A percentile compares a stretch with the other conserved stretches of the same genome.
These are phyloP conservation scores for Amphibolis antarctica DNA, from an alignment of 106 monocot species.

Conservation along the genomic window DNA sequence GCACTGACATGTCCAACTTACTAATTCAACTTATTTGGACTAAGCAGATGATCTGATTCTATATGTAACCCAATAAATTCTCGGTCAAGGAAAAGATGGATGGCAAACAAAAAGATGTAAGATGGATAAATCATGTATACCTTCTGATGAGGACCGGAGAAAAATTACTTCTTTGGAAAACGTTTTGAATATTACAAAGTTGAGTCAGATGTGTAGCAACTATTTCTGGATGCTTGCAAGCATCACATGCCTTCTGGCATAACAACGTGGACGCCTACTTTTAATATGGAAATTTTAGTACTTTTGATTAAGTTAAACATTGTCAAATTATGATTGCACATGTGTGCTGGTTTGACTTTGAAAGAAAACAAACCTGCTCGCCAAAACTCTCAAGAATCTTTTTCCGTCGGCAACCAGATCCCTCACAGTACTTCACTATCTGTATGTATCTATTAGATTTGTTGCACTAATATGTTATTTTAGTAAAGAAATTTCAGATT, in stretches of 20 bases:
- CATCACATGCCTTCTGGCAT: conserved; percentile 76
- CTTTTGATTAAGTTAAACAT: background rate
- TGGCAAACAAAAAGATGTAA: no score
- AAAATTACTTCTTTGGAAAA: conserved; percentile 25
- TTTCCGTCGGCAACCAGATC: conserved; percentile 67
- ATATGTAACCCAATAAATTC: no score
- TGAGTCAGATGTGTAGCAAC: conserved; percentile 37
- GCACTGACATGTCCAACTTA: no score
- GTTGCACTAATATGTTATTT: background rate
- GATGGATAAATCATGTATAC: conserved; percentile 11
- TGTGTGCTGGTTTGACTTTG: background rate
- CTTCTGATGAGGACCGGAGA: conserved; percentile 45
- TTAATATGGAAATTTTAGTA: background rate
- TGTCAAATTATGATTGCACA: background rate
- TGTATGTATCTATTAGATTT: conserved; percentile 14
- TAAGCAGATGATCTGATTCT: no score
- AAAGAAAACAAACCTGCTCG: conserved; percentile 41
- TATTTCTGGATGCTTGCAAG: conserved; percentile 58
- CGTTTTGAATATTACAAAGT: conserved; percentile 25
- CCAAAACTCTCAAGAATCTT: conserved; percentile 81
- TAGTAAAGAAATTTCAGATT: background rate
- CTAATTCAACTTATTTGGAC: no score
- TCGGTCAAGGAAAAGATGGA: no score
- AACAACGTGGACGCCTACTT: conserved; percentile 43
- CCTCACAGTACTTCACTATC: conserved; percentile 89